Percentiles rank a stretch among this genome's conserved stretches.
phyloP scores from a whole-genome alignment of 768 basidiomycete species.

The Galerina sulciceps region DNA sequence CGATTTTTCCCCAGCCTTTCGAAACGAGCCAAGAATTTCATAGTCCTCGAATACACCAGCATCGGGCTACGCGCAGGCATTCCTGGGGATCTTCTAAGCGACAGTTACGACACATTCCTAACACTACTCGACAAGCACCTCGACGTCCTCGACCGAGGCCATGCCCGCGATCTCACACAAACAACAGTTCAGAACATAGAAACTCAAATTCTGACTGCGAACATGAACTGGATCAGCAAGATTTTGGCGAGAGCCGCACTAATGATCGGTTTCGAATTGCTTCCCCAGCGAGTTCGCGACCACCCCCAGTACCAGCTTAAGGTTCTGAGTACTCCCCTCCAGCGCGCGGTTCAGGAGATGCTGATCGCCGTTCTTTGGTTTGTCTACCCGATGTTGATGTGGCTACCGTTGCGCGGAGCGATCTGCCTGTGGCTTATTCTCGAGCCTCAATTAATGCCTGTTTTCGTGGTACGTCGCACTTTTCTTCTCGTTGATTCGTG shows the following conservation, averaged over 20 bases:
- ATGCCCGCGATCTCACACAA: background rate
- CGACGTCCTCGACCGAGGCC: background rate
- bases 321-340: background rate
- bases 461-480: background rate
- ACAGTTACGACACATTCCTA: background rate
- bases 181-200: background rate
- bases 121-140: background rate
- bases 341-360: background rate
- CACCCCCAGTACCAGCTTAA: background rate
- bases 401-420: background rate
- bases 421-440: background rate
- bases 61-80: background rate
- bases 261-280: constrained; percentile 1
- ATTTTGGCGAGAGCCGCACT: background rate
- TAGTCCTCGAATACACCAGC: background rate
- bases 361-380: background rate
- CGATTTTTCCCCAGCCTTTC: background rate
- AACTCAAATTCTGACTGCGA: background rate
- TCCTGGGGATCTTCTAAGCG: background rate
- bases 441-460: background rate
- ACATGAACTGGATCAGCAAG: background rate
- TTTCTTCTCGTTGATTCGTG: background rate
- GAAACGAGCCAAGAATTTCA: background rate
- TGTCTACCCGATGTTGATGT: constrained; percentile 1
- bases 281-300: background rate